These are phyloP conservation scores for Exophiala sp. DNA, from an alignment of 2,329 filamentous ascomycete species.

Conservation along the genomic window DNA sequence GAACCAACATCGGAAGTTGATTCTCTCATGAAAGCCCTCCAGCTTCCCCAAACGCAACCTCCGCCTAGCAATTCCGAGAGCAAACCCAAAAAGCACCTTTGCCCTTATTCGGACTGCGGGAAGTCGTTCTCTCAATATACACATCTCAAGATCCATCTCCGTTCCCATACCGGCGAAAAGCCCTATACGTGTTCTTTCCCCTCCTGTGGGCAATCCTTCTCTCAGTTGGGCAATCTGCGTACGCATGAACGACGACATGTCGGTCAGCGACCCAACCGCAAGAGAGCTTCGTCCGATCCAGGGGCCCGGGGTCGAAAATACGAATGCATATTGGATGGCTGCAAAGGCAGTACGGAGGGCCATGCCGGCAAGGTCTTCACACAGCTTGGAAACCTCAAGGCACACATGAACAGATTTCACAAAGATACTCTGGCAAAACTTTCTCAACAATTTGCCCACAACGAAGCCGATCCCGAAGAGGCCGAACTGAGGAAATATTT, in stretches of 20 bases:
- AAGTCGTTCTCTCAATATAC: conserved; percentile 89
- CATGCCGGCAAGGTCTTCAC: conserved; percentile 69
- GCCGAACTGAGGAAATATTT: conserved; percentile 81
- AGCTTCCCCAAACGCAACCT: conserved; percentile 46
- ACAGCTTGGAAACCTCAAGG: conserved; percentile 87
- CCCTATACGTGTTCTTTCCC: conserved; percentile 72
- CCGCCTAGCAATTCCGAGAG: not conserved
- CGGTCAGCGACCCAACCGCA: conserved; percentile 78
- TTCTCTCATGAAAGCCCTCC: conserved; percentile 77
- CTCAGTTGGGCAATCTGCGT: conserved; percentile 81
- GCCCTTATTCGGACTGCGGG: conserved; percentile 65
- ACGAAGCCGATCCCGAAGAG: conserved; percentile 60
- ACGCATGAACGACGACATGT: conserved; percentile 85
- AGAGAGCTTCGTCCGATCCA: conserved; percentile 47
- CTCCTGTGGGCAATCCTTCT: conserved; percentile 73
- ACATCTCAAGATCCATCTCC: conserved; percentile 81
- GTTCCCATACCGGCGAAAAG: conserved; percentile 82
- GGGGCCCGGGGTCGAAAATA: conserved; percentile 52
- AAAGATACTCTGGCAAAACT: conserved; percentile 63
- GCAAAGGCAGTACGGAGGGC: conserved; percentile 35
- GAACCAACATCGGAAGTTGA: conserved; percentile 59
- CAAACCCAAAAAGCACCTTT: conserved; percentile 57
- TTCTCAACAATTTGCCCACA: conserved; percentile 60
- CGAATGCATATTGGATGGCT: conserved; percentile 73
- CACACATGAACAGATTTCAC: conserved; percentile 93